Percentiles rank a stretch among this genome's conserved stretches.
phyloP scores from a whole-genome alignment of 108 stramenopile species.

The Skeletonema grethae region DNA sequence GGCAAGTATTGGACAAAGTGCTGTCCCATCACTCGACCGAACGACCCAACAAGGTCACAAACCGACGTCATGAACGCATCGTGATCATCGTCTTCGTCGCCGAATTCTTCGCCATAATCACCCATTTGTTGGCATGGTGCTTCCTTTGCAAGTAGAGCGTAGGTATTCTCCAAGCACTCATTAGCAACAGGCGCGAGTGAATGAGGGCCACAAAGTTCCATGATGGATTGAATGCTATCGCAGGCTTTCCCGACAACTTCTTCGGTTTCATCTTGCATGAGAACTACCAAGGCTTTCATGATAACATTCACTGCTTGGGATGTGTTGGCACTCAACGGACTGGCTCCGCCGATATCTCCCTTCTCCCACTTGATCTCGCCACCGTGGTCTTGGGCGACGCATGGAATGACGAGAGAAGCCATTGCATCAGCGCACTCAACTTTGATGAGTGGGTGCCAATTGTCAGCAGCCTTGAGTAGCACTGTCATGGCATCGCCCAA shows the following conservation, averaged over 20 bases:
- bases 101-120: constrained; percentile 61
- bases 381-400: constrained; percentile 74
- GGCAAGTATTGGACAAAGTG: constrained; percentile 83
- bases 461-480: constrained; percentile 74
- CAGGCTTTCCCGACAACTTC: constrained; percentile 87
- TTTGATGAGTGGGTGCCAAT: constrained; percentile 94
- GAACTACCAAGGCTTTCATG: constrained; percentile 69
- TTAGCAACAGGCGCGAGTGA: constrained; percentile 71
- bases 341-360: constrained; percentile 68
- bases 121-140: constrained; percentile 78
- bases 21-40: constrained; percentile 83
- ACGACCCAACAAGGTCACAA: constrained; percentile 86
- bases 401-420: constrained; percentile 74
- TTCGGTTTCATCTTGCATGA: constrained; percentile 87
- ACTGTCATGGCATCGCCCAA: constrained; percentile 80
- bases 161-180: constrained; percentile 63
- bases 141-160: constrained; percentile 74
- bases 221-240: constrained; percentile 86
- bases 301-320: constrained; percentile 69
- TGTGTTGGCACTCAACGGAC: constrained; percentile 76
- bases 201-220: constrained; percentile 87
- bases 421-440: constrained; percentile 79
- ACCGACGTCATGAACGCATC: constrained; percentile 91
- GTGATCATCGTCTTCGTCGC: constrained; percentile 93
- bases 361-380: constrained; percentile 88